Evolutionary conservation across 163 green algal species (phyloP).

Genomic region (Chlamydomonas reinhardtii): DNA sequence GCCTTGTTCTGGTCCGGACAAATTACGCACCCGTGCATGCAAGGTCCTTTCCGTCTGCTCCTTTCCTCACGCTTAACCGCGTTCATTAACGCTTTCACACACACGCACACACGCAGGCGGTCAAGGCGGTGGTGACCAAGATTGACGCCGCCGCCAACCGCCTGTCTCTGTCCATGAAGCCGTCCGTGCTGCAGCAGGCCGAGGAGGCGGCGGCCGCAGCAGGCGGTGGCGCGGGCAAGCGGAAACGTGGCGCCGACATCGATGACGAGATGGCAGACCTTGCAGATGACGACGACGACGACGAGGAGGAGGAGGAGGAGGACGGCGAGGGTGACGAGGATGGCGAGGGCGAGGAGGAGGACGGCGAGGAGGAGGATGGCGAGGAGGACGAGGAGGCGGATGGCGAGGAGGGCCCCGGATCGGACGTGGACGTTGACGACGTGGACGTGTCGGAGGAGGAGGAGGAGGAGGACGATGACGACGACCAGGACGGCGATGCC

Average conservation of each 20-base stretch:
- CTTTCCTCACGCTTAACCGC: too few relatives aligned
- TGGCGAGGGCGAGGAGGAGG: conserved; percentile 55
- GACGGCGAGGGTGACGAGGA: conserved; percentile 38
- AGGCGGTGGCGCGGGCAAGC: conserved; percentile 37
- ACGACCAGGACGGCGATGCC: conserved; percentile 11
- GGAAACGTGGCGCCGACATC: conserved; percentile 29
- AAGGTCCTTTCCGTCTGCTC: too few relatives aligned
- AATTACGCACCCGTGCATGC: too few relatives aligned
- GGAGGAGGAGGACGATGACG: conserved; percentile 48
- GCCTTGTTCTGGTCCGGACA: too few relatives aligned
- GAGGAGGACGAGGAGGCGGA: not conserved
- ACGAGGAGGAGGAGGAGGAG: not conserved
- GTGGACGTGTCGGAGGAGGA: conserved; percentile 38
- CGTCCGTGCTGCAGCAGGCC: conserved; percentile 71
- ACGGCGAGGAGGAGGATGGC: conserved; percentile 17
- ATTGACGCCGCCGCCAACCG: conserved; percentile 71
- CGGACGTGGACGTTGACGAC: not conserved
- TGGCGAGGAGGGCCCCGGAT: not conserved
- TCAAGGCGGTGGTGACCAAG: conserved; percentile 77
- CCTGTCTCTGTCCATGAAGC: conserved; percentile 84
- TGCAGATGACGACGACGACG: conserved; percentile 20
- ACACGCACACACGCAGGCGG: conserved; percentile 5
- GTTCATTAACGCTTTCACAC: too few relatives aligned
- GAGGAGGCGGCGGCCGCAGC: conserved; percentile 39
- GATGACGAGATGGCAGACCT: conserved; percentile 53